A percentile compares a stretch with the other conserved stretches of the same genome.
phyloP scores from a whole-genome alignment of 768 basidiomycete species.

The Tubosaeta brunneosetosa region DNA sequence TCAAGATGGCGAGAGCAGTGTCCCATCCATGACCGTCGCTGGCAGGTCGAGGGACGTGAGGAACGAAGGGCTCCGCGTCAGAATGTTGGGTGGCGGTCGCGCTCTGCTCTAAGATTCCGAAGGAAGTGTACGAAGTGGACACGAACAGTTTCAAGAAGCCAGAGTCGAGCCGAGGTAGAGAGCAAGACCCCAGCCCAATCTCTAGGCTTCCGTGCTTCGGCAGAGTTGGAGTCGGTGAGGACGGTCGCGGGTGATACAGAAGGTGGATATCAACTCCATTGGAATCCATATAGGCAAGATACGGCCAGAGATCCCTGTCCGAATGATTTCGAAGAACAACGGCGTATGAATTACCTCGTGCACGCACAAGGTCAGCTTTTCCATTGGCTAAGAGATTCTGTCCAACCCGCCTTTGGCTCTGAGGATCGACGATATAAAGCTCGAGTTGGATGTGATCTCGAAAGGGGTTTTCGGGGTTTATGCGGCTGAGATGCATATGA shows the following conservation, averaged over 20 bases:
- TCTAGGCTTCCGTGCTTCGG: constrained; percentile 36
- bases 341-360: constrained; percentile 41
- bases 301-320: constrained; percentile 55
- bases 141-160: constrained; percentile 59
- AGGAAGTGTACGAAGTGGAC: constrained; percentile 45
- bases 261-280: constrained; percentile 49
- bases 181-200: constrained; percentile 38
- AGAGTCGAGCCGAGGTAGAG: constrained; percentile 40
- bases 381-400: constrained; percentile 45
- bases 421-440: constrained; percentile 45
- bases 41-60: constrained; percentile 3
- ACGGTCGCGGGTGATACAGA: constrained; percentile 48
- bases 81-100: constrained; percentile 16
- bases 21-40: constrained; percentile 28
- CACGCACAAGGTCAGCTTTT: constrained; percentile 43
- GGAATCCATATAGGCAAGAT: constrained; percentile 58
- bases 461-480: constrained; percentile 45
- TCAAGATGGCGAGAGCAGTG: constrained; percentile 22
- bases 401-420: constrained; percentile 40
- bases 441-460: constrained; percentile 48
- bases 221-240: constrained; percentile 39
- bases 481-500: constrained; percentile 52
- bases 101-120: constrained; percentile 48
- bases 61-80: constrained; percentile 8
- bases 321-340: constrained; percentile 49